Evolutionary conservation across 768 basidiomycete species (phyloP).

Genomic region (Suillus plorans): DNA sequence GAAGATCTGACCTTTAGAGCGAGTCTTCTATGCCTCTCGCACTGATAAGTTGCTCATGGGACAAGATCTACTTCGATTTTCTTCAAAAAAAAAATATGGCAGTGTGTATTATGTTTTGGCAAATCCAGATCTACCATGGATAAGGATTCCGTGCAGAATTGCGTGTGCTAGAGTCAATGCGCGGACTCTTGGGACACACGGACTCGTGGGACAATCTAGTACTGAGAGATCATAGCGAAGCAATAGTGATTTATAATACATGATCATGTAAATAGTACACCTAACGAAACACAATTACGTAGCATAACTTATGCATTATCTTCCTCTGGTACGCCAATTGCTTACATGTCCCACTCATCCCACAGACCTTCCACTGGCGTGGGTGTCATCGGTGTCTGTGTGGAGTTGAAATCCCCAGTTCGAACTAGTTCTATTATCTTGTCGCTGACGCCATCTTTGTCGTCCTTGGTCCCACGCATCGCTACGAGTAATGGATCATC

Average conservation of each 20-base stretch:
- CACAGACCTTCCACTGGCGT: conserved; percentile 38
- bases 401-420: conserved; percentile 55
- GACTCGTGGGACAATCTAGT: no score
- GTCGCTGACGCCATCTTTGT: conserved; percentile 57
- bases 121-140: no score
- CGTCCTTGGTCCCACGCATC: conserved; percentile 61
- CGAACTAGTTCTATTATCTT: conserved; percentile 67
- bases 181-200: no score
- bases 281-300: conserved; percentile 8
- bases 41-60: no score
- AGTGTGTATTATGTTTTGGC: no score
- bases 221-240: not conserved
- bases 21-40: no score
- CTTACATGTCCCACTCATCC: conserved; percentile 77
- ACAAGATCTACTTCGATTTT: no score
- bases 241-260: conserved; percentile 3
- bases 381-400: conserved; percentile 31
- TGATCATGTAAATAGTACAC: conserved; percentile 9
- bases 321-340: not conserved
- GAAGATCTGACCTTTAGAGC: no score
- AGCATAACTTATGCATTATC: conserved; percentile 16
- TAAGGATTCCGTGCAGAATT: no score
- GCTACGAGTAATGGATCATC: conserved; percentile 58
- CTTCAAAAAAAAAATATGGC: no score
- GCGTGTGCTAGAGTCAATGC: no score